A percentile compares a stretch with the other conserved stretches of the same genome.
Evolutionary conservation across 2,329 filamentous ascomycete genomes (phyloP).

Genomic region (Trichoderma cornu-damae): DNA sequence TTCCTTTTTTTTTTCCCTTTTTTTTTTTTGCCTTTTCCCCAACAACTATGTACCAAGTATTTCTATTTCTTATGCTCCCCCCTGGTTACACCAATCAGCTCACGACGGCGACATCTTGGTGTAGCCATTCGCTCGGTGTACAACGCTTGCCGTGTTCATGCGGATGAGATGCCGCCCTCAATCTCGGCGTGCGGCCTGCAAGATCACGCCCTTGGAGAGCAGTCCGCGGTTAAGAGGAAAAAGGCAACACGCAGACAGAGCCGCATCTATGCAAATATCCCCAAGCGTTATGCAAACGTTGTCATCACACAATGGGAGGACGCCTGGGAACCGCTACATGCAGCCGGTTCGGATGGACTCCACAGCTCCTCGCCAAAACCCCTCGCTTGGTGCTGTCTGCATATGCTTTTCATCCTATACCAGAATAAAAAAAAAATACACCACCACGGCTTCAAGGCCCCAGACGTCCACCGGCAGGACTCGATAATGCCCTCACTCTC

Average conservation of each 20-base stretch:
- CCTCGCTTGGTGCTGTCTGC: too few species aligned
- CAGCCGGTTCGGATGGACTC: background rate
- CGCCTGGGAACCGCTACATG: background rate
- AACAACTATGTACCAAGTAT: too few species aligned
- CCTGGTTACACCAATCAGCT: background rate
- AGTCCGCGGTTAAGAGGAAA: background rate
- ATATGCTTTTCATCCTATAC: too few species aligned
- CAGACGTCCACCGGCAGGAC: too few species aligned
- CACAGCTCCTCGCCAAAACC: background rate
- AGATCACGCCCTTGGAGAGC: background rate
- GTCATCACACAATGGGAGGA: background rate
- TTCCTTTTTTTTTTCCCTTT: too few species aligned
- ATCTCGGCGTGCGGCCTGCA: slow-evolving; percentile 1
- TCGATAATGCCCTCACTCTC: too few species aligned
- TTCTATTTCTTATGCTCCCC: background rate
- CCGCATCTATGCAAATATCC: background rate
- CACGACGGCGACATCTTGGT: background rate
- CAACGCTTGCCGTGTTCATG: background rate
- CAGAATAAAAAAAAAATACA: background rate
- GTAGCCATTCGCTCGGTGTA: background rate
- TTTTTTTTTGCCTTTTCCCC: too few species aligned
- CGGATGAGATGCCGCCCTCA: background rate
- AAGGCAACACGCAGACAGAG: background rate
- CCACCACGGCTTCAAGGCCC: background rate
- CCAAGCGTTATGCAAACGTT: background rate